Base-by-base conservation (phyloP, 306 rosid species). In the Benincasa hispida region DNA sequence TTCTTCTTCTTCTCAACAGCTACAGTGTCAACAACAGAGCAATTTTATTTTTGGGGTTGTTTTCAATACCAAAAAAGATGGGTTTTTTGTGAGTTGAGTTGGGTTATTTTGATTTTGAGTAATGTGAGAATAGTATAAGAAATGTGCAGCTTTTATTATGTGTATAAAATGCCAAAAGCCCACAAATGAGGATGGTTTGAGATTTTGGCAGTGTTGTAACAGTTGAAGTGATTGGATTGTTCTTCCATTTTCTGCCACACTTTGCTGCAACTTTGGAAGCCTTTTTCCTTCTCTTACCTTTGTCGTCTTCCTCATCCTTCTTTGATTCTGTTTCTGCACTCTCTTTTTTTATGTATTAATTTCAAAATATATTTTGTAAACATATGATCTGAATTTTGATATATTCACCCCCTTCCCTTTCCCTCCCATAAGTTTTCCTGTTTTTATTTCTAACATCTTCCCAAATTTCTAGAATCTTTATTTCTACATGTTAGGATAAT, bases 141-240 rank as follows among this genome's bases (percentile, higher is more conserved):
- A 53, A 19, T 19, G 67, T 60, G 67, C 67, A 60, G 67, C 67
- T 60, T 60, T 60, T 60, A 60, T 58, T 14, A n/a, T n/a, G n/a
- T 54, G 59, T 24, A 57, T 22, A 24, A 57, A 57, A 57, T 57
- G 54, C 19, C 54, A 48, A 48, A 45, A 13, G 14, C 54, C 57
- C 1, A 51, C 57, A 51, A 19, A 51, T 6, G 22, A 51, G 51
- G 53, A 24, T 22, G 53, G 74, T 21, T 68, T 69, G 14, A 21
- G 55, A 47, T 24, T 39, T 42, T 42, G 75, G 54, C 75, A 70
- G 74, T 1, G 53, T 10, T 3, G 50, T 2, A 69, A 70, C 75
- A 70, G 75, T 70, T 2, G 4, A 24, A 6, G 19, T 70, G 58
- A 70, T 70, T 70, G 24, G 75, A 70, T 70, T 70, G 75, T 70